Percentiles rank a stretch among this genome's conserved stretches.
These are phyloP conservation scores for Sugiyamaella japonica DNA, from an alignment of 1,139 yeast species.

Conservation along the genomic window DNA sequence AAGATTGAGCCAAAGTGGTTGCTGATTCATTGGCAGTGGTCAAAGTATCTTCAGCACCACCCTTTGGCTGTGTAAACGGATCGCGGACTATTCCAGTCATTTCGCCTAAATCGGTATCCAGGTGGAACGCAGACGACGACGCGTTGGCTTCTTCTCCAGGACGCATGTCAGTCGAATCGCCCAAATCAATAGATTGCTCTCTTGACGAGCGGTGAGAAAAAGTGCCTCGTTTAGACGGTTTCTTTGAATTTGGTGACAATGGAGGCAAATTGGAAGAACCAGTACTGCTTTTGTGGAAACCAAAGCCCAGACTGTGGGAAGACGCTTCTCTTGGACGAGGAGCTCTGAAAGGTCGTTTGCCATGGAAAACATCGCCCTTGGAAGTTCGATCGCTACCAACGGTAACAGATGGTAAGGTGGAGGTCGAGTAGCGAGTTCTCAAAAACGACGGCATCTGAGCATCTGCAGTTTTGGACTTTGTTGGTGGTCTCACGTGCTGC, in stretches of 20 bases:
- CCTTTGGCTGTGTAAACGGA: conserved; percentile 13
- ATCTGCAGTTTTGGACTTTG: background rate
- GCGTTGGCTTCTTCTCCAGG: conserved; percentile 8
- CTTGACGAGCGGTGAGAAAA: conserved; percentile 11
- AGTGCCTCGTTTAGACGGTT: background rate
- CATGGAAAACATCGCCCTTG: conserved; percentile 6
- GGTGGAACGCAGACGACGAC: conserved; percentile 23
- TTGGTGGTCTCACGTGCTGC: background rate
- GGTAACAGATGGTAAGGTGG: conserved; percentile 4
- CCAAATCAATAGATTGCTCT: conserved; percentile 5
- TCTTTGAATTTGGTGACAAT: conserved; percentile 1
- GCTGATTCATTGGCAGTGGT: background rate
- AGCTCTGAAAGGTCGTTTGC: conserved; percentile 11
- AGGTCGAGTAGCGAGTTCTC: conserved; percentile 14
- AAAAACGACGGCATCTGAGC: conserved; percentile 5
- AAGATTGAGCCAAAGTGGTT: background rate
- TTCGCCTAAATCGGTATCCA: conserved; percentile 52
- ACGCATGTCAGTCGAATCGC: background rate
- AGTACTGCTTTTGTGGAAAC: conserved; percentile 9
- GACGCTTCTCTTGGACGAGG: conserved; percentile 17
- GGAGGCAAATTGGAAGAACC: background rate
- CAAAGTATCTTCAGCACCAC: conserved; percentile 7
- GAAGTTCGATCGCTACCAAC: conserved; percentile 1
- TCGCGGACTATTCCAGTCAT: conserved; percentile 52
- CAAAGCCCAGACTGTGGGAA: conserved; percentile 14